These are phyloP conservation scores for Aspergillus eucalypticola DNA, from an alignment of 2,329 filamentous ascomycete genomes.

Conservation along the genomic window DNA sequence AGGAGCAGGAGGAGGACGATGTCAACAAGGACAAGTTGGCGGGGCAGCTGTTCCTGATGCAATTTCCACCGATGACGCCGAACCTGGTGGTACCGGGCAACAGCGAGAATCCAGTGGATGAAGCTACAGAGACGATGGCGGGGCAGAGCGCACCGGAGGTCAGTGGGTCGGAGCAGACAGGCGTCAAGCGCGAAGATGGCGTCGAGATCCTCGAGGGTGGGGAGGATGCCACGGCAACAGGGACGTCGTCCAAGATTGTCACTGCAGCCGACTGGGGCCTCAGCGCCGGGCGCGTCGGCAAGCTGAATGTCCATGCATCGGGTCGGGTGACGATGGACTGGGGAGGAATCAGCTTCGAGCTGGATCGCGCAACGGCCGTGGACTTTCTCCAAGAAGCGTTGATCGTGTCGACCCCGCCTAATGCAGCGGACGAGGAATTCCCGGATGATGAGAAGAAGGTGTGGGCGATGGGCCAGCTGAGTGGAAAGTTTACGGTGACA, in stretches of 20 bases:
- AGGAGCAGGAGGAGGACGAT: constrained; percentile 31
- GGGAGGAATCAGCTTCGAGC: constrained; percentile 61
- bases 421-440: constrained; percentile 22
- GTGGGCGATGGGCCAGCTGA: constrained; percentile 62
- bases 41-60: constrained; percentile 63
- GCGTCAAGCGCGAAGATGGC: constrained; percentile 35
- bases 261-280: constrained; percentile 47
- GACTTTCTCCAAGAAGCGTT: constrained; percentile 64
- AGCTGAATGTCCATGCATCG: constrained; percentile 62
- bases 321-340: constrained; percentile 63
- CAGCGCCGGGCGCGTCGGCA: constrained; percentile 59
- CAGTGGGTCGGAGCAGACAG: not conserved
- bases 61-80: constrained; percentile 64
- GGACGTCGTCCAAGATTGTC: constrained; percentile 33
- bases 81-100: constrained; percentile 49
- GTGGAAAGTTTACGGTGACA: constrained; percentile 64
- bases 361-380: constrained; percentile 58
- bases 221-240: constrained; percentile 14
- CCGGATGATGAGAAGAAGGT: constrained; percentile 44
- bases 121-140: constrained; percentile 3
- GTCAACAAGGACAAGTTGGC: constrained; percentile 44
- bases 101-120: constrained; percentile 11
- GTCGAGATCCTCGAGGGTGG: constrained; percentile 30
- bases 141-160: not conserved
- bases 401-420: constrained; percentile 35